Evolutionary conservation across 257 asterid genomes (phyloP).

Genomic region (Solanum clarkiae): DNA sequence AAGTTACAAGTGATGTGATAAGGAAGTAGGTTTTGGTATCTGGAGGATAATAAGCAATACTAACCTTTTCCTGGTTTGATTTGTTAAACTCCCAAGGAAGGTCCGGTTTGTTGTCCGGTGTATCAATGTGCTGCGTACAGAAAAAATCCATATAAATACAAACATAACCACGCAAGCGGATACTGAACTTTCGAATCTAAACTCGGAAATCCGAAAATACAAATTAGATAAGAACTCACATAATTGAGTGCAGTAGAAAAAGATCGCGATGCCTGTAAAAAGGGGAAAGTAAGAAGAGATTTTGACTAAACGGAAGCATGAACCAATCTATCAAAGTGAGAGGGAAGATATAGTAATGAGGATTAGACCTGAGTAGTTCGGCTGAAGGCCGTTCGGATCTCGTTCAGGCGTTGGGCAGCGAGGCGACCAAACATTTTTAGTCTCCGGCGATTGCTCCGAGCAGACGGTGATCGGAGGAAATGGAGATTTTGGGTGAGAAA

Average conservation of each 20-base stretch:
- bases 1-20: background rate
- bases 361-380: conserved; percentile 50
- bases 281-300: background rate
- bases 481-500: conserved; percentile 1
- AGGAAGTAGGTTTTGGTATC: background rate
- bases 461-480: background rate
- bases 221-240: conserved; percentile 28
- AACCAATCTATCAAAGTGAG: background rate
- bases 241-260: conserved; percentile 83
- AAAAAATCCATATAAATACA: background rate
- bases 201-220: background rate
- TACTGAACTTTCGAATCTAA: background rate
- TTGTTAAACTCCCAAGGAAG: conserved; percentile 75
- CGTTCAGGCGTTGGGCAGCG: conserved; percentile 51
- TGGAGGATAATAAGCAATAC: background rate
- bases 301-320: background rate
- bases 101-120: conserved; percentile 74
- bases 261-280: conserved; percentile 59
- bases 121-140: conserved; percentile 58
- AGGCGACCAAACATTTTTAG: conserved; percentile 62
- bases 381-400: conserved; percentile 72
- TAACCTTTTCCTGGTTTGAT: conserved; percentile 57
- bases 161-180: background rate
- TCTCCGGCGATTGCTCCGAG: background rate
- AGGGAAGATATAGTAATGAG: background rate